A percentile compares a stretch with the other conserved stretches of the same genome.
Conservation (phyloP, 257 asterid genomes). For the Ocimum tenuiflorum region DNA sequence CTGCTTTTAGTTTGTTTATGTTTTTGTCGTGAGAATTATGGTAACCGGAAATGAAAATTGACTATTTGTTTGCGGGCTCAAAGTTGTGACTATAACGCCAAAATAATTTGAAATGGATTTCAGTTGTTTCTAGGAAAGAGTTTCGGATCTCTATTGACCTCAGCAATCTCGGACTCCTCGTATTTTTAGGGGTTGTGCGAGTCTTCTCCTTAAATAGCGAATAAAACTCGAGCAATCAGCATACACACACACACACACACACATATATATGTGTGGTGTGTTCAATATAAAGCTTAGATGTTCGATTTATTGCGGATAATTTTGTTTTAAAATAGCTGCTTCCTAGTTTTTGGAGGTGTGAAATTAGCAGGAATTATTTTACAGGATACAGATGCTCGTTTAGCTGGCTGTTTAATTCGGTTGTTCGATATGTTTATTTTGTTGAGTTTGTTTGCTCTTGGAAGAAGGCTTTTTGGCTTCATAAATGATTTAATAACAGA, state of each 20-base stretch:
- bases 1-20: not conserved
- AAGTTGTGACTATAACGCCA: conserved; percentile 18
- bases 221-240: conserved; percentile 24
- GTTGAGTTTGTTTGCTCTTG: not conserved
- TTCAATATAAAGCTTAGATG: not conserved
- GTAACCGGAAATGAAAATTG: conserved; percentile 16
- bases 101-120: conserved; percentile 25
- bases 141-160: conserved; percentile 56
- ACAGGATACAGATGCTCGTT: not conserved
- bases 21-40: not conserved
- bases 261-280: not conserved
- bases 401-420: not conserved
- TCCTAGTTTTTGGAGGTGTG: conserved; percentile 9
- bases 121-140: conserved; percentile 29
- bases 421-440: not conserved
- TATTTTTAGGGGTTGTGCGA: conserved; percentile 39
- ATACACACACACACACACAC: not conserved
- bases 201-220: conserved; percentile 27
- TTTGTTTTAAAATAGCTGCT: conserved; percentile 11
- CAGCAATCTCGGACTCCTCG: conserved; percentile 31
- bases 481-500: not conserved
- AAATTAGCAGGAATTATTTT: conserved; percentile 14
- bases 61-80: conserved; percentile 23
- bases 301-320: conserved; percentile 9
- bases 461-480: not conserved